phyloP scores from a whole-genome alignment of 768 basidiomycete species.

The Termitomyces sp. region DNA sequence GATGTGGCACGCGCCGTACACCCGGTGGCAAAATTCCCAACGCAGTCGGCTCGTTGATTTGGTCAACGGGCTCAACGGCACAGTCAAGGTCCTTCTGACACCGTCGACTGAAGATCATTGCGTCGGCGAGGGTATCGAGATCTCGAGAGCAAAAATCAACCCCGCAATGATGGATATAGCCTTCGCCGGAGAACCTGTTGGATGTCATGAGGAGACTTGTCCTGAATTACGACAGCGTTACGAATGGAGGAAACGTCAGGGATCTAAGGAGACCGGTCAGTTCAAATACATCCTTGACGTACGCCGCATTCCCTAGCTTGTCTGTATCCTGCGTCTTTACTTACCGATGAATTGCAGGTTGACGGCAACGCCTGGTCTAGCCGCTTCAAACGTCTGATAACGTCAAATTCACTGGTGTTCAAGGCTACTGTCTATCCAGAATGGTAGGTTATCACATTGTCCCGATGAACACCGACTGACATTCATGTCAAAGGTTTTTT shows the following conservation, averaged over 20 bases:
- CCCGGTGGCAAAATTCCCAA: conserved; percentile 41
- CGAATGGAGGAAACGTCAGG: conserved; percentile 38
- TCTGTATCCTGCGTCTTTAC: not conserved
- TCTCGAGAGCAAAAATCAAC: conserved; percentile 29
- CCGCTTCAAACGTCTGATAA: conserved; percentile 54
- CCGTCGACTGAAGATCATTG: conserved; percentile 2
- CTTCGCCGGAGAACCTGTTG: conserved; percentile 37
- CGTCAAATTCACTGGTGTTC: conserved; percentile 54
- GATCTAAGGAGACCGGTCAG: conserved; percentile 34
- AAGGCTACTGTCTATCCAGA: conserved; percentile 62
- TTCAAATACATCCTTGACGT: conserved; percentile 55
- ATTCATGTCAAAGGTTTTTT: conserved; percentile 11
- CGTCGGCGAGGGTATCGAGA: conserved; percentile 27
- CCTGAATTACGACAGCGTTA: conserved; percentile 35
- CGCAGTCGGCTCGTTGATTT: conserved; percentile 36
- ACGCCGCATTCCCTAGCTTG: not conserved
- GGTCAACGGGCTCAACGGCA: conserved; percentile 27
- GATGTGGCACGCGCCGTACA: conserved; percentile 30
- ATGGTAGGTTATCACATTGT: conserved; percentile 31
- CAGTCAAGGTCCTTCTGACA: conserved; percentile 28
- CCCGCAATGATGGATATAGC: conserved; percentile 50
- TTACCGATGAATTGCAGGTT: conserved; percentile 25
- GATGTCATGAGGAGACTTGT: conserved; percentile 38
- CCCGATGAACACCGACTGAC: not conserved
- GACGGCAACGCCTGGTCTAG: conserved; percentile 57